Evolutionary conservation across 257 asterid genomes (phyloP), one percentile per base, ranked within the genome.

Genomic region (Nicotiana otophora): DNA sequence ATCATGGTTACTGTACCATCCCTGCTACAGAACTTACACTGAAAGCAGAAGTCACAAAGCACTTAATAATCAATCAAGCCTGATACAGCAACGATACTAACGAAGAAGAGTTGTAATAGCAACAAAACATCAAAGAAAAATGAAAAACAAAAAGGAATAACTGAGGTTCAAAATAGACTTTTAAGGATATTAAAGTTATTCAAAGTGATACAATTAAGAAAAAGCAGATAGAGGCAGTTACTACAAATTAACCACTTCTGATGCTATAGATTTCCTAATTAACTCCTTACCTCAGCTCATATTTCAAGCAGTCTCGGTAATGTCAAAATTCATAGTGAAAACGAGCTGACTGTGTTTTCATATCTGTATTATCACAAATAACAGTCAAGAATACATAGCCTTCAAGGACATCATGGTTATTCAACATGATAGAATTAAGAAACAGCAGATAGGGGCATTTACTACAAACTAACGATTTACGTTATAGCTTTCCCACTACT

Each of bases 1-100:
- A 91, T 84, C 99, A 94, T 94, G 65, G 89, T 78, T 75, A 96
- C 83, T 76, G 90, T 96, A 64, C 98, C 99, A 16, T 95, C 97
- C 91, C 97, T 91, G 20, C 89, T 66, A 83, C 99, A 96, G 86
- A 96, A 93, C 91, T 96, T 94, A 69, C 99, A 96, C 99, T 96
- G 90, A 42, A 78, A 84, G 84, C 34, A 42, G 58, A 57, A 36
- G 34, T 23, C 81, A 80, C 2, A 46, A 16, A 64, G 28, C 1
- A 48, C 61, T 23, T 23, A 7, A 33, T 48, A 74, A 72, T 57
- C 31, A 82, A 85, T 74, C 60, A 70, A 7, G 61, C 48, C 79
- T 23, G 26, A 83, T 67, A 7, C 30, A 70, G 19, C 78, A 53
- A 76, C 70, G 20, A 82, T 36, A 30, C 20, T 70, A 8, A 31